These are phyloP conservation scores for Zalaria obscura DNA, from an alignment of 2,329 filamentous ascomycete species.

Conservation along the genomic window DNA sequence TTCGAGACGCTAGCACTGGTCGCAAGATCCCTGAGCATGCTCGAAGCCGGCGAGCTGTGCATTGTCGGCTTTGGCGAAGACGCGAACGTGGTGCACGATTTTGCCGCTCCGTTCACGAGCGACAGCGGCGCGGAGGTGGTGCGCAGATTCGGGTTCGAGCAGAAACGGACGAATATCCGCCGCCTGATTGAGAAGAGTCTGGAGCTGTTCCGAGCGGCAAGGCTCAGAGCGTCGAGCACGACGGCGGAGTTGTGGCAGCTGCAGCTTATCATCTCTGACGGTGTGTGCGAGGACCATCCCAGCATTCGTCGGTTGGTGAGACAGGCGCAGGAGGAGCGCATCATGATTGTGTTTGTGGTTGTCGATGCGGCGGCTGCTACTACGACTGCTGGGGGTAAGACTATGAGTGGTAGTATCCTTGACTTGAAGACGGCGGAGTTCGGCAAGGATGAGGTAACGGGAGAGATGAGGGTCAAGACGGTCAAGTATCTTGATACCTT, in stretches of 20 bases:
- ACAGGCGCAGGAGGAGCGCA: slow-evolving; percentile 79
- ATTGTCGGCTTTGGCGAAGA: slow-evolving; percentile 79
- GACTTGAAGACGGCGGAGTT: slow-evolving; percentile 83
- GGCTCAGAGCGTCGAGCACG: slow-evolving; percentile 40
- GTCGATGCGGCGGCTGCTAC: slow-evolving; percentile 48
- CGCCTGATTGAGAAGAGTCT: slow-evolving; percentile 66
- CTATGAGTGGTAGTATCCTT: slow-evolving; percentile 52
- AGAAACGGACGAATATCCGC: slow-evolving; percentile 74
- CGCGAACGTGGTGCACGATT: slow-evolving; percentile 73
- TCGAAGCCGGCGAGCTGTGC: slow-evolving; percentile 88
- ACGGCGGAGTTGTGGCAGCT: slow-evolving; percentile 82
- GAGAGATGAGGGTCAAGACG: slow-evolving; percentile 56
- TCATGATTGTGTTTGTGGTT: slow-evolving; percentile 97
- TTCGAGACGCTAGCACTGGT: slow-evolving; percentile 93
- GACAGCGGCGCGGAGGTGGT: slow-evolving; percentile 75
- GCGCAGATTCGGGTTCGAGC: slow-evolving; percentile 70
- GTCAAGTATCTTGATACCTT: slow-evolving; percentile 90
- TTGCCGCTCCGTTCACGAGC: slow-evolving; percentile 66
- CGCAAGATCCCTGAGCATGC: slow-evolving; percentile 71
- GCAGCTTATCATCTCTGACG: slow-evolving; percentile 83
- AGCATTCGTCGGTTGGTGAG: slow-evolving; percentile 68
- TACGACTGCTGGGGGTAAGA: slow-evolving; percentile 21
- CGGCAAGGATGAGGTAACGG: slow-evolving; percentile 48
- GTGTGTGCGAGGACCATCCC: slow-evolving; percentile 81
- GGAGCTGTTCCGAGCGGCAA: slow-evolving; percentile 65